Conservation (phyloP, 2,329 filamentous ascomycete genomes). For the Aspergillus latus region DNA sequence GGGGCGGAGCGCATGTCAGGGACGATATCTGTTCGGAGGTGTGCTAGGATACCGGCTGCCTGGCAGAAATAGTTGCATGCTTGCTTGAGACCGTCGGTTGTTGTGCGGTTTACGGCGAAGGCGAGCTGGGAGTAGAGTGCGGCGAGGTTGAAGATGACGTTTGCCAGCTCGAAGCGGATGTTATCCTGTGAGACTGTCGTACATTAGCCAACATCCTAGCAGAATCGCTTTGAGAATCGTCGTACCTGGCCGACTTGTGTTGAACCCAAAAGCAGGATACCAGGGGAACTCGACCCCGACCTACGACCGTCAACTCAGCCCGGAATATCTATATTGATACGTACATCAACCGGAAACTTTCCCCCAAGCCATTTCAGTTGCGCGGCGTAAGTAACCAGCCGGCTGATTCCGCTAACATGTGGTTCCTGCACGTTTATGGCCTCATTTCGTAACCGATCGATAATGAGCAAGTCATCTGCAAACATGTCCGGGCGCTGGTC, state of each 20-base stretch:
- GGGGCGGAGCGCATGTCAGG: constrained; percentile 80
- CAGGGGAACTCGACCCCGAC: constrained; percentile 94
- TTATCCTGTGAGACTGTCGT: constrained; percentile 61
- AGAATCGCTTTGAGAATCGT: not conserved
- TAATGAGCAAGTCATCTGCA: constrained; percentile 77
- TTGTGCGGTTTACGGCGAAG: constrained; percentile 72
- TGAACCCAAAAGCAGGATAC: constrained; percentile 92
- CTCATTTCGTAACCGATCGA: constrained; percentile 78
- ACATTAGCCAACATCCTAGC: not conserved
- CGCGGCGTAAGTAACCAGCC: constrained; percentile 86
- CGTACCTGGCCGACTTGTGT: constrained; percentile 66
- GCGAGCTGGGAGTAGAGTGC: constrained; percentile 93
- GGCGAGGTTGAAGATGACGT: constrained; percentile 89
- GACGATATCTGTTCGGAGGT: constrained; percentile 73
- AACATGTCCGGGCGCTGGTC: constrained; percentile 99
- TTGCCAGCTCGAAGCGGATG: constrained; percentile 79
- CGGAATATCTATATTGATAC: not conserved
- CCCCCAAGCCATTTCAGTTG: constrained; percentile 91
- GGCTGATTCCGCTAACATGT: constrained; percentile 79
- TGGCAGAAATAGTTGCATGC: constrained; percentile 89
- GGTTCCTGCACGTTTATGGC: constrained; percentile 88
- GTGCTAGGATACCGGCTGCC: constrained; percentile 76
- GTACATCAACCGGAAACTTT: constrained; percentile 93
- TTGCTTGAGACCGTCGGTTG: constrained; percentile 77
- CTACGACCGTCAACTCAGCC: constrained; percentile 43